Conservation (phyloP, 805 yeast species). For the Ogataea parapolymorpha region DNA sequence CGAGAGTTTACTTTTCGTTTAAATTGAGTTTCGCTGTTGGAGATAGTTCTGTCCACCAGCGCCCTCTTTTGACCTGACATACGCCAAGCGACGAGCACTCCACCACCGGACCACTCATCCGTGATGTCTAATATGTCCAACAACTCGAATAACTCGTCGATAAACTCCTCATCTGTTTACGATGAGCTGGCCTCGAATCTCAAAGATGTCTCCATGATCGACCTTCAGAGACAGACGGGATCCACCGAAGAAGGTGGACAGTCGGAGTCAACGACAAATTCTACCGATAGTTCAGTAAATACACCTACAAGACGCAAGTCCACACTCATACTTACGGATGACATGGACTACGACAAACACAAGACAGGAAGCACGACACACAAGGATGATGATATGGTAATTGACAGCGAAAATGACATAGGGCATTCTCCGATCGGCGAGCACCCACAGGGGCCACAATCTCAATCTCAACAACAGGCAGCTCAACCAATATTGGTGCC, state of each 20-base stretch:
- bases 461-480: conserved; percentile 11
- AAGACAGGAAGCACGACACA: conserved; percentile 36
- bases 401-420: conserved; percentile 28
- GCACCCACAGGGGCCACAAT: conserved; percentile 13
- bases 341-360: conserved; percentile 52
- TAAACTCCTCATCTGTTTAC: conserved; percentile 9
- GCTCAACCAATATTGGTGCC: conserved; percentile 36
- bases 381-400: conserved; percentile 29
- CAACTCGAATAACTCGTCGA: conserved; percentile 8
- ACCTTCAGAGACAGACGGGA: conserved; percentile 23
- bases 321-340: conserved; percentile 69
- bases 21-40: not conserved
- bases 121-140: conserved; percentile 8
- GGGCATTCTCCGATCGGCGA: conserved; percentile 19
- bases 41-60: too few species aligned
- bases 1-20: not conserved
- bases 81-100: not conserved
- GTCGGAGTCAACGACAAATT: not conserved
- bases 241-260: not conserved
- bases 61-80: not conserved
- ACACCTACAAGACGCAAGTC: conserved; percentile 52
- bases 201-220: conserved; percentile 37
- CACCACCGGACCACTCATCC: conserved; percentile 1
- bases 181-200: conserved; percentile 15
- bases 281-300: conserved; percentile 1